Evolutionary conservation across 2,329 filamentous ascomycete species (phyloP), one percentile per base, ranked within the genome.

Genomic region (Alternaria novae-zelandiae): DNA sequence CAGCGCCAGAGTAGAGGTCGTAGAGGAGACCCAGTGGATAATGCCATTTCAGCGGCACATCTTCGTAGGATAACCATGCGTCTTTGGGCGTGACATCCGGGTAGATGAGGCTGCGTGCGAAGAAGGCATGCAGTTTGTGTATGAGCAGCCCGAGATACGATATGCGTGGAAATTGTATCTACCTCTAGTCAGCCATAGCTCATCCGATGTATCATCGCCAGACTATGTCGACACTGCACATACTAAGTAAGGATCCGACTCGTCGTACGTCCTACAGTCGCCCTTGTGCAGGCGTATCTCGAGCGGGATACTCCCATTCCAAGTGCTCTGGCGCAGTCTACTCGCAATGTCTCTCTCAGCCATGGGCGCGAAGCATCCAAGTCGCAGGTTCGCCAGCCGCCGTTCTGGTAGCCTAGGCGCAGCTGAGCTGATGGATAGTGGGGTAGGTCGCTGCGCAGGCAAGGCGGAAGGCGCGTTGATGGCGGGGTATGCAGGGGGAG

Each of bases 11-110:
- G 70, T 91, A 91, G 6, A 92, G 82, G 76, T 92, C 90, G 73
- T 88, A 91, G 6, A 92, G 83, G 11, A 93, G 81, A 1, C 90
- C 90, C 11, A 91, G 76, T 0, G 90, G 90, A 63, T 91, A 89
- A 73, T 92, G 90, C 89, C 89, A 91, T 81, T 91, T 91, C 67
- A 92, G 77, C 3, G 89, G 87, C 15, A 92, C 89, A 13, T 83
- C 85, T 75, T 92, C 88, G 72, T 89, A 90, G 1, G 87, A 88
- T 67, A 93, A 86, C 86, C 88, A 90, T 20, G 86, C 86, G 46
- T 87, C 81, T 61, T 86, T 82, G 8, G 84, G 74, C 4, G 81
- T 80, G 30, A 85, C 81, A 46, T 84, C 80, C 4, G 88, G 84
- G 67, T 89, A 82, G 69, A 91, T 91, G 41, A 91, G 78, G 25